Base-by-base conservation (phyloP, 2,329 filamentous ascomycete species). In the Ciborinia camelliae region DNA sequence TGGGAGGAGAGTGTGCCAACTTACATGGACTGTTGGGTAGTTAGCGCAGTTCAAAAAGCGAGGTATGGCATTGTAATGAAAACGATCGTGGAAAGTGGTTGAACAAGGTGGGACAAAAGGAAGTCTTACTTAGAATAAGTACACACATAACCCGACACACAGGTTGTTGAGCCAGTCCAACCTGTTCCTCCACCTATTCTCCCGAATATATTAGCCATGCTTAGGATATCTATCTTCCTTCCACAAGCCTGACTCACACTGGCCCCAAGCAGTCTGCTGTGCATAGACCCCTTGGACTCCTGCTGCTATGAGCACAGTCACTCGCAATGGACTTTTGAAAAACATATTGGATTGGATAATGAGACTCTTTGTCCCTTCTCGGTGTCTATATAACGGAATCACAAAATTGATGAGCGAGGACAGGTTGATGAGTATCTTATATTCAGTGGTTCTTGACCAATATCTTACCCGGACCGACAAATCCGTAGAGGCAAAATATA, bases 401-500 rank as follows among this genome's bases (percentile, higher is more conserved):
- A 35, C 4, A 6, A 59, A 59, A 26, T 20, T 7, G 14, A 47
- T 26, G 5, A 45, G 41, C 20, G 41, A n/a, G 14, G 35, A 3
- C 7, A 32, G 30, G 10, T 20, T 8, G 14, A 58, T 37, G 30
- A 9, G 9, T 26, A n/a, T n/a, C 55, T 59, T 59, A 48, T 48
- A 47, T 26, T 47, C 41, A 47, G 3, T 7, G 79, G 79, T 75
- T 82, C 54, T 48, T 26, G 47, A 48, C 28, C 14, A 47, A 26
- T 47, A 47, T 26, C 2, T 47, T 26, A 20, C 55, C 32, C 55
- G 55, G 55, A 47, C 55, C 55, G 55, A 59, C 30, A 47, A 37
- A 12, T 45, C 55, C 55, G 55, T 59, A n/a, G 41, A 59, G 55
- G 41, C 55, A 59, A 23, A 47, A 59, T 47, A 32, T 37, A 35